phyloP scores from a whole-genome alignment of 352 stramenopile genomes.

The Phytophthora macrochlamydospora region DNA sequence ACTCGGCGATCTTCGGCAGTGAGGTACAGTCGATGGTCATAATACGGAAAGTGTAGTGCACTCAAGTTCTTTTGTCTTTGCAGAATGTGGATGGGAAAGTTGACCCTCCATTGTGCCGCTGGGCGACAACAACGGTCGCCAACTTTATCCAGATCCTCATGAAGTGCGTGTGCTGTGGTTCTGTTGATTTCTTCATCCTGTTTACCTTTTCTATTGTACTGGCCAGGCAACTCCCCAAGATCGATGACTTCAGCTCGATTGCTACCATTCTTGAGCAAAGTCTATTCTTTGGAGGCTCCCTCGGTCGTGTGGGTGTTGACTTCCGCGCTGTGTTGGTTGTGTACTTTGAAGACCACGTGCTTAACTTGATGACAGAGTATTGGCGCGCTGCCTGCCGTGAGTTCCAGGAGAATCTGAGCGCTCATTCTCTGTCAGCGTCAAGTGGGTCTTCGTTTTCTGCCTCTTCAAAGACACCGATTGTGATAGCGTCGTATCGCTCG shows the following conservation, averaged over 20 bases:
- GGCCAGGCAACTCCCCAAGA: constrained; percentile 78
- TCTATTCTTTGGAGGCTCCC: constrained; percentile 83
- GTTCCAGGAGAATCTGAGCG: constrained; percentile 63
- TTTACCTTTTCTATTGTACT: not conserved
- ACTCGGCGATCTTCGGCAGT: constrained; percentile 90
- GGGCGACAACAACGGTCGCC: constrained; percentile 79
- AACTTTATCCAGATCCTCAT: constrained; percentile 84
- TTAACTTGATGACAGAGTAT: constrained; percentile 63
- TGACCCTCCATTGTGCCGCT: constrained; percentile 80
- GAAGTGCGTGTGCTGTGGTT: constrained; percentile 46
- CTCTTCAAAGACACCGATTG: constrained; percentile 62
- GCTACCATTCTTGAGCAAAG: constrained; percentile 84
- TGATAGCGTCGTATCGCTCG: constrained; percentile 73
- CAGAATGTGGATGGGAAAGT: constrained; percentile 79
- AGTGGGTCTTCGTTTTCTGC: constrained; percentile 27
- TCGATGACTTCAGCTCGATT: constrained; percentile 84
- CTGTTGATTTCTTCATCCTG: not conserved
- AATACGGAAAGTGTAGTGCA: too few relatives aligned
- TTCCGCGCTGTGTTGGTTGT: constrained; percentile 84
- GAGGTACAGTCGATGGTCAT: constrained; percentile 35
- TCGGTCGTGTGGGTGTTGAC: constrained; percentile 82
- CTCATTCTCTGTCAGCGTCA: constrained; percentile 39
- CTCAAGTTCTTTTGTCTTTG: not conserved
- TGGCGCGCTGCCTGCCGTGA: constrained; percentile 65
- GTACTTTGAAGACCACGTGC: constrained; percentile 82